Evolutionary conservation across 2,329 filamentous ascomycete species (phyloP), one percentile per base, ranked within the genome.

Genomic region (Botryotinia globosa): DNA sequence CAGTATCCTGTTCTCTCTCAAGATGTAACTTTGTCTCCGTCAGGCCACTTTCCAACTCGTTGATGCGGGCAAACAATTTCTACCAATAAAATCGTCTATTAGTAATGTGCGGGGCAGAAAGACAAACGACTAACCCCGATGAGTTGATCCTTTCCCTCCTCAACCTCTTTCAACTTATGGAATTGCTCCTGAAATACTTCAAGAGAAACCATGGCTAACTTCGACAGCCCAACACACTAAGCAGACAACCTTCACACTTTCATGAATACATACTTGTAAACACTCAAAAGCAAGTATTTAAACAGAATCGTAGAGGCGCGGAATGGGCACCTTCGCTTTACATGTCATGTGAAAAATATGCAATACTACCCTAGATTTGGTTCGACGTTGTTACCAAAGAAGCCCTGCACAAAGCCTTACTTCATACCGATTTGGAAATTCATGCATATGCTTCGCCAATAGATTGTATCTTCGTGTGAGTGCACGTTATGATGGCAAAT

Each of bases 101-200:
- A 51, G 64, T 14, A 12, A 39, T 54, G 22, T 66, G 44, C 32
- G 45, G 61, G 58, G 51, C 18, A 67, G 22, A 39, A n/a, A 45
- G 22, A 32, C 34, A 16, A 37, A 37, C 16, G 22, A 67, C 69
- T 66, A 67, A 72, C 69, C 59, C 72, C 72, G 8, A 73, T 72
- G n/a, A 73, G 59, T 37, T 68, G 45, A 34, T 72, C 72, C 72
- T 73, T 73, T 44, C 62, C 54, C 3, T 42, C 48, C 14, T 72
- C 72, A 34, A 68, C 42, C 39, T 68, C 62, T 67, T 72, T 72
- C 69, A 73, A 73, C 39, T 44, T 72, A 32, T 39, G n/a, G 32
- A 73, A 72, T 62, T 59, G 72, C 69, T 73, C 72, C 71, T 72
- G n/a, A 67, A 59, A 73, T 34, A 56, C 45, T 45, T 68, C 69